phyloP scores from a whole-genome alignment of 192 early-diverging fungal species.

The Coemansia nantahalensis region DNA sequence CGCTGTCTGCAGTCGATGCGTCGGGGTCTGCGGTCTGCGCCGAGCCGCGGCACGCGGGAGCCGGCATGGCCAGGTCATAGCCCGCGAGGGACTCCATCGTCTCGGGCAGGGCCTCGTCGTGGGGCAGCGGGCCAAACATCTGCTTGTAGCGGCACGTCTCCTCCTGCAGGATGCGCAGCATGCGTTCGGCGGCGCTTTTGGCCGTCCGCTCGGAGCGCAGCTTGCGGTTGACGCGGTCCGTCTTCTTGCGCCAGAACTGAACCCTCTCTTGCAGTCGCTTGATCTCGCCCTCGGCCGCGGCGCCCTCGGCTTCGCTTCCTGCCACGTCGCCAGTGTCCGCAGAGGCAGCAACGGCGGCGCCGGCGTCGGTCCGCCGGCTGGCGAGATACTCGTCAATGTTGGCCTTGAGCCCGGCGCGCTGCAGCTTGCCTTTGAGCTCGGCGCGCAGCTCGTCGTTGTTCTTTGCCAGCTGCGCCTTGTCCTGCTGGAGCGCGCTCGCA shows the following conservation, averaged over 20 bases:
- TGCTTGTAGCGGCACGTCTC: slow-evolving; percentile 41
- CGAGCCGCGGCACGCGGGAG: slow-evolving; percentile 1
- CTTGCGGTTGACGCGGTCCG: slow-evolving; percentile 37
- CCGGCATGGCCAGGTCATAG: slow-evolving; percentile 7
- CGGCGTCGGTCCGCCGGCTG: slow-evolving; percentile 11
- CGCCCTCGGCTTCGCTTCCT: slow-evolving; percentile 2
- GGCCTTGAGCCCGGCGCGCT: slow-evolving; percentile 49
- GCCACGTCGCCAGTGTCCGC: background rate
- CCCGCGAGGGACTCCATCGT: slow-evolving; percentile 31
- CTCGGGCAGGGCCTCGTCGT: slow-evolving; percentile 13
- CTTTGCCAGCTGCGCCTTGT: slow-evolving; percentile 56
- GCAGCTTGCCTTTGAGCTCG: slow-evolving; percentile 53
- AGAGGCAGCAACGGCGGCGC: background rate
- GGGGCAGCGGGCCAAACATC: slow-evolving; percentile 27
- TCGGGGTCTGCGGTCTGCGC: background rate
- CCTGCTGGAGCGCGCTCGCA: slow-evolving; percentile 56
- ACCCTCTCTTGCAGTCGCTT: slow-evolving; percentile 31
- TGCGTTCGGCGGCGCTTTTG: slow-evolving; percentile 22
- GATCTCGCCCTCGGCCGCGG: slow-evolving; percentile 21
- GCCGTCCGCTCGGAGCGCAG: slow-evolving; percentile 28
- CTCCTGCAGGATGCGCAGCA: slow-evolving; percentile 37
- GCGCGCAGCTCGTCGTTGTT: slow-evolving; percentile 60
- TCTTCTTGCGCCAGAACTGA: slow-evolving; percentile 44
- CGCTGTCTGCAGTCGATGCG: slow-evolving; percentile 10
- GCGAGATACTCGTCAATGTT: slow-evolving; percentile 52